Conservation (phyloP, 805 yeast genomes). For the Myxozyma mucilagina region DNA sequence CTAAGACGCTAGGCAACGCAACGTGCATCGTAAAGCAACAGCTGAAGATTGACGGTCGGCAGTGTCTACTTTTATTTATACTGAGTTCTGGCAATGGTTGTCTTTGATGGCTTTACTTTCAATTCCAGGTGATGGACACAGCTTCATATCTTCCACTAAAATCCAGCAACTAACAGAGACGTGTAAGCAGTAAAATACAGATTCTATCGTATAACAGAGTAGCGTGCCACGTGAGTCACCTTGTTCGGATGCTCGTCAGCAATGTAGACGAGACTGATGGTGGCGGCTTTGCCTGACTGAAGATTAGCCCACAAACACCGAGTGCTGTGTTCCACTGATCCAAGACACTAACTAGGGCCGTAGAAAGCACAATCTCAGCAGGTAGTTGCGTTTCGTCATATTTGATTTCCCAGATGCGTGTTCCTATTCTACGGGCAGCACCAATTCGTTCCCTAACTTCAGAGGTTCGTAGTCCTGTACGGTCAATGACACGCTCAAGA, state of each 20-base stretch:
- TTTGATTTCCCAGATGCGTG: conserved; percentile 54
- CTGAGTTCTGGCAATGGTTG: too few species aligned
- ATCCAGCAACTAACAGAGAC: too few species aligned
- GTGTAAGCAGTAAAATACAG: too few species aligned
- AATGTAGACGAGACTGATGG: neutral
- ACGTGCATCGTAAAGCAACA: too few species aligned
- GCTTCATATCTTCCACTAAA: too few species aligned
- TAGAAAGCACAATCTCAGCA: conserved; percentile 58
- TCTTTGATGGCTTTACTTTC: too few species aligned
- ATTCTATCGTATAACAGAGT: too few species aligned
- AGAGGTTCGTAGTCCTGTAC: conserved; percentile 40
- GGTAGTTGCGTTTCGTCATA: conserved; percentile 58
- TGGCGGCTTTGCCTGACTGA: conserved; percentile 1
- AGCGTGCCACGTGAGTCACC: too few species aligned
- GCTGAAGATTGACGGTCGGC: too few species aligned
- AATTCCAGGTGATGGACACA: too few species aligned
- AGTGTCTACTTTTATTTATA: too few species aligned
- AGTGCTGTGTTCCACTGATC: conserved; percentile 68
- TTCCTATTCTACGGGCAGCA: conserved; percentile 54
- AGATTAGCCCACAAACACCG: conserved; percentile 58
- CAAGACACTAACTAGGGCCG: conserved; percentile 60
- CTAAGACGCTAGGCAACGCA: too few species aligned
- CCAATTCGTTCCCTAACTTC: conserved; percentile 68
- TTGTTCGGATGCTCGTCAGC: neutral
- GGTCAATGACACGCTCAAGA: conserved; percentile 47